Conservation (phyloP, 257 asterid species). For the Salvia rosmarinus region DNA sequence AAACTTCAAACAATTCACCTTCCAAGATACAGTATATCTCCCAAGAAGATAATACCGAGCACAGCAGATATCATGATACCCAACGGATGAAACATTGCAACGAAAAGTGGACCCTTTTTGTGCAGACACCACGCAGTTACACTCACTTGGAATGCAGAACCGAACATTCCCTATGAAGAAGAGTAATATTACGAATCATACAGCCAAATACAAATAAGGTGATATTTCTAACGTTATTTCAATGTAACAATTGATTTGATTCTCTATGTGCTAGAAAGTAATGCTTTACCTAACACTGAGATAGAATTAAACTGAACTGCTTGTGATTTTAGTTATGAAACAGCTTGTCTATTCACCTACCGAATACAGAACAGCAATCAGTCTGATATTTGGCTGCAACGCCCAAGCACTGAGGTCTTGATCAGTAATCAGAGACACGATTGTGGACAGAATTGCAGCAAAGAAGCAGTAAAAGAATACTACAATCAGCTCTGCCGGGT, state of each 20-base stretch:
- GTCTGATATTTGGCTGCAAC: slow-evolving; percentile 68
- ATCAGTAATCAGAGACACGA: slow-evolving; percentile 60
- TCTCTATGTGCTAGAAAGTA: not conserved
- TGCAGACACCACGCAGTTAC: slow-evolving; percentile 71
- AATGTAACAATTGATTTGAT: not conserved
- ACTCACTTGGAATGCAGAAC: slow-evolving; percentile 88
- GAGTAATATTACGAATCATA: not conserved
- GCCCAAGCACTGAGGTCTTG: slow-evolving; percentile 68
- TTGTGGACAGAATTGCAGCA: slow-evolving; percentile 71
- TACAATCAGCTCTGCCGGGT: slow-evolving; percentile 80
- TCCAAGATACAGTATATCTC: slow-evolving; percentile 74
- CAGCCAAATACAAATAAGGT: not conserved
- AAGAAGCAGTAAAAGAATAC: slow-evolving; percentile 92
- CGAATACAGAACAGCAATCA: slow-evolving; percentile 76
- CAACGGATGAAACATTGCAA: slow-evolving; percentile 81
- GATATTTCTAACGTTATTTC: not conserved
- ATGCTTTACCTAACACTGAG: not conserved
- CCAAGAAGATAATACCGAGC: slow-evolving; percentile 61
- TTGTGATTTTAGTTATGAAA: not conserved
- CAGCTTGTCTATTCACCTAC: slow-evolving; percentile 44
- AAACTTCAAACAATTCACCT: slow-evolving; percentile 48
- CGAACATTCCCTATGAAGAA: slow-evolving; percentile 66
- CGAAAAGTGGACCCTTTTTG: slow-evolving; percentile 85
- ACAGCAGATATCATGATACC: slow-evolving; percentile 70
- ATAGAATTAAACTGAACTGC: not conserved